Base-by-base conservation (phyloP, 108 stramenopile species). In the Nitzschia inconspicua region DNA sequence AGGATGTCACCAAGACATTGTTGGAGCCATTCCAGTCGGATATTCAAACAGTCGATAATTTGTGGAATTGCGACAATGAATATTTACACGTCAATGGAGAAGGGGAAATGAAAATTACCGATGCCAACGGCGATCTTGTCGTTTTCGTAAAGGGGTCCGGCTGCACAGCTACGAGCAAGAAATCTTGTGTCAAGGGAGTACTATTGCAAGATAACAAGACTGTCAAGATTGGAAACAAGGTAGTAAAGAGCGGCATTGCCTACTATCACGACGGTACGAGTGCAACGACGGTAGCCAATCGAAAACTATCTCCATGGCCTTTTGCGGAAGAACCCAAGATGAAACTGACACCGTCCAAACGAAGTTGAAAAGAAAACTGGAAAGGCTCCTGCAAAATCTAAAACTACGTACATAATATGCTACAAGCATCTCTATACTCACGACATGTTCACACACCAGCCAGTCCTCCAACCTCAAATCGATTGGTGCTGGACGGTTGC, bases 261-360 rank as follows among this genome's bases (percentile, higher is more conserved):
- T 47, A 48, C 40, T 25, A 29, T 44, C 48, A 16, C 11, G 22
- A 20, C 25, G 48, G 34, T 34, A 34, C 0, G 22, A 34, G 37
- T 26, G n/a, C 48, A 31, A 28, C 30, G 34, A 13, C 34, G 30
- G 2, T 3, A 51, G 3, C 25, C 5, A 2, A 13, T 13, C 9
- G 34, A 51, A 51, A 51, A 47, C 16, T 68, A 4, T 27, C 46
- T 9, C 75, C 75, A 6, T 77, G 76, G 76, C 76, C 76, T 11
- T 77, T 77, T 51, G 65, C 23, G 19, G 66, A 63, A 58, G 51
- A 60, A 39, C 70, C 76, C 16, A 71, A 73, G 60, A 24, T 68
- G 32, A 68, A 47, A 30, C 53, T 57, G 35, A 63, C n/a, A n/a
- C n/a, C n/a, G n/a, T n/a, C 50, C 32, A 51, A 30, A 31, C 50